Evolutionary conservation across 2,329 filamentous ascomycete species (phyloP).

Genomic region (Colletotrichum horii): DNA sequence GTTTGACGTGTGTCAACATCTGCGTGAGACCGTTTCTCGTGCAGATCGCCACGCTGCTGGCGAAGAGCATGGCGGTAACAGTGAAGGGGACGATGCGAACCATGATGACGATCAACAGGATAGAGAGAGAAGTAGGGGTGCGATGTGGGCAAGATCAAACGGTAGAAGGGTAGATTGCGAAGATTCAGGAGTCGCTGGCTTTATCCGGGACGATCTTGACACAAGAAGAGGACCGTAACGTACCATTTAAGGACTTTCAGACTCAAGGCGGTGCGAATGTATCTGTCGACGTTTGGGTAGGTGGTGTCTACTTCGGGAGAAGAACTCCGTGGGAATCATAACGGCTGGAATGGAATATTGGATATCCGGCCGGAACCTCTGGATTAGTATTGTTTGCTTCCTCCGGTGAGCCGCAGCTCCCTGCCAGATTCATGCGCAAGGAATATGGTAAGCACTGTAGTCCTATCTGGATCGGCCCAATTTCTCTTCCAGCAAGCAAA

Average conservation of each 20-base stretch:
- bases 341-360: not conserved
- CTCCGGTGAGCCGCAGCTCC: not conserved
- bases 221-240: not conserved
- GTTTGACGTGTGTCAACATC: conserved; percentile 35
- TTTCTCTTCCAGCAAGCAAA: not conserved
- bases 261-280: not conserved
- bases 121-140: not conserved
- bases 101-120: not conserved
- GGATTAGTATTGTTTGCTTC: not conserved
- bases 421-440: not conserved
- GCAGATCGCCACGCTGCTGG: conserved; percentile 28
- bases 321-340: not conserved
- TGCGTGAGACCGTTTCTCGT: conserved; percentile 35
- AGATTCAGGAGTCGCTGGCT: not conserved
- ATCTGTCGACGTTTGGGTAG: not conserved
- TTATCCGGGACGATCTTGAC: not conserved
- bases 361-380: not conserved
- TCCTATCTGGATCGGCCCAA: not conserved
- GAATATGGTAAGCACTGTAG: not conserved
- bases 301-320: not conserved
- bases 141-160: not conserved
- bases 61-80: not conserved
- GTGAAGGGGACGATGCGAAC: not conserved
- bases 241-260: not conserved
- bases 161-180: not conserved